Conservation (phyloP, 2,329 filamentous ascomycete species). For the Gyromitra esculenta region DNA sequence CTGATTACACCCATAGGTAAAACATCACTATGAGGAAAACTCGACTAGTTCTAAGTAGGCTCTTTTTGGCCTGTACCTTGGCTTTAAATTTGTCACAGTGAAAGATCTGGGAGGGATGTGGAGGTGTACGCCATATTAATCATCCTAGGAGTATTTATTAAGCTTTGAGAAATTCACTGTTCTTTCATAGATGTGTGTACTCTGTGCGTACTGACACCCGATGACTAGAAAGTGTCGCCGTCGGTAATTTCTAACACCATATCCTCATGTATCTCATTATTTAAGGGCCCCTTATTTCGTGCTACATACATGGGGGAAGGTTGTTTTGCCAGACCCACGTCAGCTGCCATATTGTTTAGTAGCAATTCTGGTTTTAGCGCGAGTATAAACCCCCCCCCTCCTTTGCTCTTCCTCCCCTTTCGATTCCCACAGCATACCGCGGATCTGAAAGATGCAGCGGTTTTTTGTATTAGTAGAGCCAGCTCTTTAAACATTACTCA, state of each 20-base stretch:
- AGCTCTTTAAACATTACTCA: too few species aligned
- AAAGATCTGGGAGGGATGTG: not conserved
- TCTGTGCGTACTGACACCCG: too few species aligned
- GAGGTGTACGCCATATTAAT: not conserved
- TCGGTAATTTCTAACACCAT: not conserved
- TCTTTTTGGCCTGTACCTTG: not conserved
- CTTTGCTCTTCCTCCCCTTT: not conserved
- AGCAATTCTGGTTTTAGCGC: not conserved
- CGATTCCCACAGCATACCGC: not conserved
- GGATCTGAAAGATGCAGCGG: not conserved
- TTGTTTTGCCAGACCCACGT: not conserved
- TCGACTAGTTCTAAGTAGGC: not conserved
- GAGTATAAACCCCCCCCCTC: not conserved
- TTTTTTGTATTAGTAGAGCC: not conserved
- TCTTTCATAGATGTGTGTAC: too few species aligned
- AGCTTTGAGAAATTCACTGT: too few species aligned
- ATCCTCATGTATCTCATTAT: not conserved
- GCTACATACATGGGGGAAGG: not conserved
- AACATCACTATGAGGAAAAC: not conserved
- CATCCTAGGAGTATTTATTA: too few species aligned
- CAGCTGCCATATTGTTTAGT: not conserved
- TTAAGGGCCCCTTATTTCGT: not conserved
- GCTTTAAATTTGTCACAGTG: not conserved
- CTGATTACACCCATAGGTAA: not conserved
- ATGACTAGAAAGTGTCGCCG: too few species aligned